These are phyloP conservation scores for Huntiella bhutanensis DNA, from an alignment of 2,329 filamentous ascomycete species.

Conservation along the genomic window DNA sequence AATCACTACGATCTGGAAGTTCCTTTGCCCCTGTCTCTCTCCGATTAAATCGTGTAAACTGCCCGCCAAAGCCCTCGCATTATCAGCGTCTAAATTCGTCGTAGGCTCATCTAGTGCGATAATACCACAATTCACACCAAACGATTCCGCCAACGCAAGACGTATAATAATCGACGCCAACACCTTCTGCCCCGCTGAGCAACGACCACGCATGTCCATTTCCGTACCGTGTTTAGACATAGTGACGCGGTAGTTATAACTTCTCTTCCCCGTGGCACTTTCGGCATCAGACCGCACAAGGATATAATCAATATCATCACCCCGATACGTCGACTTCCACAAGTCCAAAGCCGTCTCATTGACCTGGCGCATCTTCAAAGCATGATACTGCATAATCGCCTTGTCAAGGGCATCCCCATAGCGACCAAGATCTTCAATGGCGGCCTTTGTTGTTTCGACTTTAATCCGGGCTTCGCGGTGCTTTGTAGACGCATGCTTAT, in stretches of 20 bases:
- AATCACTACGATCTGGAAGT: slow-evolving; percentile 97
- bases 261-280: slow-evolving; percentile 49
- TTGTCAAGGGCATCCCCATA: slow-evolving; percentile 77
- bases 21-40: slow-evolving; percentile 62
- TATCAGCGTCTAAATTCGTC: slow-evolving; percentile 88
- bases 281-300: slow-evolving; percentile 87
- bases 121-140: slow-evolving; percentile 85
- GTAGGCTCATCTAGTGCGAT: slow-evolving; percentile 96
- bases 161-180: slow-evolving; percentile 95
- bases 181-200: slow-evolving; percentile 91
- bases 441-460: slow-evolving; percentile 79
- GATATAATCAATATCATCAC: slow-evolving; percentile 93
- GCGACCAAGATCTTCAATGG: slow-evolving; percentile 71
- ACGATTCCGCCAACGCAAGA: slow-evolving; percentile 85
- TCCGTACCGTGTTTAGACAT: slow-evolving; percentile 97
- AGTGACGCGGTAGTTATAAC: slow-evolving; percentile 91
- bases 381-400: slow-evolving; percentile 93
- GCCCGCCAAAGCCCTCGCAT: slow-evolving; percentile 74
- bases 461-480: slow-evolving; percentile 81
- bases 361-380: slow-evolving; percentile 95
- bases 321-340: slow-evolving; percentile 94
- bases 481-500: slow-evolving; percentile 59
- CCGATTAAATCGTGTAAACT: slow-evolving; percentile 78
- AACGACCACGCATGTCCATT: slow-evolving; percentile 98
- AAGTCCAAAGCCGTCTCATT: slow-evolving; percentile 87